Evolutionary conservation across 2,329 filamentous ascomycete species (phyloP).

Genomic region (Diaporthe vexans): DNA sequence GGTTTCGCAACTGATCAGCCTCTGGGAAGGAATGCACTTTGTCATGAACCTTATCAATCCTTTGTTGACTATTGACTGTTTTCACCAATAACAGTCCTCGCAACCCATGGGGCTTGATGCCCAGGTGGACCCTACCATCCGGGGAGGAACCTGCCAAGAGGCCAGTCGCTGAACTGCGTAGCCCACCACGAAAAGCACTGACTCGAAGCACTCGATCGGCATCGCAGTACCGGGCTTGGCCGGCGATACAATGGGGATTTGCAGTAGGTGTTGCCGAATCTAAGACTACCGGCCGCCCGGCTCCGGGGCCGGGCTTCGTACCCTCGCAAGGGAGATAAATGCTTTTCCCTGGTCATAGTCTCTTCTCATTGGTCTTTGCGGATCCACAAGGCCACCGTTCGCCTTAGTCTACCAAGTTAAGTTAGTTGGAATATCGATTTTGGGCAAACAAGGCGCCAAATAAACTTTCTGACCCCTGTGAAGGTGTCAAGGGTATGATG

Average conservation of each 20-base stretch:
- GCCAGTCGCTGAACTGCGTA: not conserved
- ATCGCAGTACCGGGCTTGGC: not conserved
- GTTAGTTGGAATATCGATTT: not conserved
- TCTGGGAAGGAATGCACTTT: not conserved
- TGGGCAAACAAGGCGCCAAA: not conserved
- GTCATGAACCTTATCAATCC: not conserved
- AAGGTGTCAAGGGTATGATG: not conserved
- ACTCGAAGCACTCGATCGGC: not conserved
- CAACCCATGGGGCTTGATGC: not conserved
- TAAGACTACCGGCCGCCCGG: not conserved
- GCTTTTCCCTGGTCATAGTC: not conserved
- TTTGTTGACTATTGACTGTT: not conserved
- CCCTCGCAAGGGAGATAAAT: not conserved
- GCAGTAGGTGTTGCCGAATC: not conserved
- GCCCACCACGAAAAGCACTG: not conserved
- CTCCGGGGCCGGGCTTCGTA: not conserved
- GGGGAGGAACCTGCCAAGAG: not conserved
- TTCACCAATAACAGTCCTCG: not conserved
- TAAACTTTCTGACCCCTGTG: not conserved
- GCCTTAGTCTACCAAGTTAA: not conserved
- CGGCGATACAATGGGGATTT: not conserved
- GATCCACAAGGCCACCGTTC: not conserved
- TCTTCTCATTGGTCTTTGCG: not conserved
- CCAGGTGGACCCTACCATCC: constrained; percentile 3
- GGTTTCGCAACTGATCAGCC: not conserved